Evolutionary conservation across 306 rosid species (phyloP).

Genomic region (Sphenostylis stenocarpa): DNA sequence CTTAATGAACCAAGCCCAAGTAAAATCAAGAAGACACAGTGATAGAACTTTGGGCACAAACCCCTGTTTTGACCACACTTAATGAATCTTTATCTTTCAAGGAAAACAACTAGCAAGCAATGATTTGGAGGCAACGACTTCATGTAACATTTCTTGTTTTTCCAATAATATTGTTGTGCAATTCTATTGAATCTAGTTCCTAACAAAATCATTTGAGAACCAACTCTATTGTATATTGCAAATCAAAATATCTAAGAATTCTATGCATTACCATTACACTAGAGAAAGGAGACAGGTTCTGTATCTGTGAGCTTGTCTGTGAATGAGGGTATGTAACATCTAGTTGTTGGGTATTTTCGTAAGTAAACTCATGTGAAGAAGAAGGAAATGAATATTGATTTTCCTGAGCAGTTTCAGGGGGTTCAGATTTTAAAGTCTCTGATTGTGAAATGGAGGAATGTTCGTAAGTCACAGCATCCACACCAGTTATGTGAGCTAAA

Average conservation of each 20-base stretch:
- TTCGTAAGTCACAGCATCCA: constrained; percentile 60
- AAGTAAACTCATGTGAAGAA: constrained; percentile 74
- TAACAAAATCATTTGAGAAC: neutral
- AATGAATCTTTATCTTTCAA: too few relatives aligned
- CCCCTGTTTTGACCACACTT: too few relatives aligned
- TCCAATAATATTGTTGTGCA: neutral
- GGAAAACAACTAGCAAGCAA: too few relatives aligned
- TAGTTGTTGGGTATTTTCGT: constrained; percentile 66
- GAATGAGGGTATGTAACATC: constrained; percentile 65
- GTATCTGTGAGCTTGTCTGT: constrained; percentile 78
- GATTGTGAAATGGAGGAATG: constrained; percentile 72
- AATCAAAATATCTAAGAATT: neutral
- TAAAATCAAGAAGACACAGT: too few relatives aligned
- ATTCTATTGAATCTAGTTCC: neutral
- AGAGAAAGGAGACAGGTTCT: constrained; percentile 73
- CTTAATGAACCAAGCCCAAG: too few relatives aligned
- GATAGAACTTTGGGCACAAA: too few relatives aligned
- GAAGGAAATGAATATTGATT: constrained; percentile 77
- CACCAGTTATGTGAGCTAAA: constrained; percentile 65
- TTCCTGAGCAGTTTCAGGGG: constrained; percentile 64
- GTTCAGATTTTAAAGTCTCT: constrained; percentile 75
- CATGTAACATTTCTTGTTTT: neutral
- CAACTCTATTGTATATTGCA: constrained; percentile 22
- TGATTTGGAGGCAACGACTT: too few relatives aligned
- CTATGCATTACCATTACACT: constrained; percentile 73